Evolutionary conservation across 2,329 filamentous ascomycete species (phyloP).

Genomic region (Pyrenophora tritici-repentis): DNA sequence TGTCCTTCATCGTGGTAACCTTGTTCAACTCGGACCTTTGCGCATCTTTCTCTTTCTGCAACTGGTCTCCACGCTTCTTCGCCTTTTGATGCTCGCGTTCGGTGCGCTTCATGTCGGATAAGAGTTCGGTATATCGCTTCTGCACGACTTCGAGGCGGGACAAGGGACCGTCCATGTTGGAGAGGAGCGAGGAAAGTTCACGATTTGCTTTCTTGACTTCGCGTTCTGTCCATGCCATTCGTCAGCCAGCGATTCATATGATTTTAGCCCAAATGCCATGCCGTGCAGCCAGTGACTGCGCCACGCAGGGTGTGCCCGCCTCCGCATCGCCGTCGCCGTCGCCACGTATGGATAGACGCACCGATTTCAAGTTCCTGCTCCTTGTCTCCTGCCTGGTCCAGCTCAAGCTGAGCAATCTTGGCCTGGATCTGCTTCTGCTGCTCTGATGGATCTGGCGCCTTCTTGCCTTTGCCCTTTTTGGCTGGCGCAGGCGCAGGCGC

Average conservation of each 20-base stretch:
- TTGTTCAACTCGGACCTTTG: conserved; percentile 87
- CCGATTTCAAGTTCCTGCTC: conserved; percentile 96
- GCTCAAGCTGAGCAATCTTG: conserved; percentile 93
- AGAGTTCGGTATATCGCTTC: conserved; percentile 86
- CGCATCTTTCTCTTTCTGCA: conserved; percentile 96
- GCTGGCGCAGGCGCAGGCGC: conserved; percentile 58
- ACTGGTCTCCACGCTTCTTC: conserved; percentile 89
- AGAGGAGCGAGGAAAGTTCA: conserved; percentile 83
- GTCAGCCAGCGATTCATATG: conserved; percentile 31
- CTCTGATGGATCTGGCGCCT: conserved; percentile 81
- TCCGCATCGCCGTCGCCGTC: conserved; percentile 5
- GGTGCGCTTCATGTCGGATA: conserved; percentile 92
- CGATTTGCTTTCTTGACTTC: conserved; percentile 94
- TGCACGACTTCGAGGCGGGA: conserved; percentile 90
- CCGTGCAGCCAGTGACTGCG: conserved; percentile 11
- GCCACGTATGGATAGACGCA: conserved; percentile 47
- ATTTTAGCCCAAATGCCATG: conserved; percentile 9
- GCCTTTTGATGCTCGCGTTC: conserved; percentile 94
- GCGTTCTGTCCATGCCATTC: conserved; percentile 65
- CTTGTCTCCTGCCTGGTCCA: conserved; percentile 89
- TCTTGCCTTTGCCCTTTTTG: conserved; percentile 86
- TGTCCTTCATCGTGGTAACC: conserved; percentile 89
- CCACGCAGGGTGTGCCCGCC: conserved; percentile 8
- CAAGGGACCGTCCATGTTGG: conserved; percentile 86
- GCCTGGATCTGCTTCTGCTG: conserved; percentile 89